Conservation (phyloP, 2,329 filamentous ascomycete genomes). For the Claviceps arundinis region DNA sequence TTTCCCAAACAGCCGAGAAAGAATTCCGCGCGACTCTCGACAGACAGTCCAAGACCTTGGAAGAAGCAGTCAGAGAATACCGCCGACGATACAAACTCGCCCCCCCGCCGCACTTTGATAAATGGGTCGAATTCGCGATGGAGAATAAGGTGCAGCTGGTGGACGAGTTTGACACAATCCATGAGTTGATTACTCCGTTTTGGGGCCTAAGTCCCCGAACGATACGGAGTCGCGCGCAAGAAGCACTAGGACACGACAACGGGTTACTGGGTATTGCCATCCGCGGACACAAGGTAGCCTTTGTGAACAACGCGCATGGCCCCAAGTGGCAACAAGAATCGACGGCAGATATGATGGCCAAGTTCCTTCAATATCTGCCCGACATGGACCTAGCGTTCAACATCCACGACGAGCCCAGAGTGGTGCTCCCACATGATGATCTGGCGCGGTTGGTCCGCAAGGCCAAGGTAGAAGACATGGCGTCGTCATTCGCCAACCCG, state of each 20-base stretch:
- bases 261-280: constrained; percentile 67
- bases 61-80: constrained; percentile 73
- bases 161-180: constrained; percentile 85
- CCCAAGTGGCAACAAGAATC: constrained; percentile 76
- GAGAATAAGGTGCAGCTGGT: constrained; percentile 62
- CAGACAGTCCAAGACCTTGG: constrained; percentile 63
- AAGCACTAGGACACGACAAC: constrained; percentile 76
- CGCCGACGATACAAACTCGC: constrained; percentile 65
- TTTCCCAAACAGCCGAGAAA: not conserved
- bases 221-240: constrained; percentile 62
- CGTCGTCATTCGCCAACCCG: constrained; percentile 53
- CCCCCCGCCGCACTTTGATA: constrained; percentile 84
- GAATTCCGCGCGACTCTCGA: constrained; percentile 12
- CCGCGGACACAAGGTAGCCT: constrained; percentile 53
- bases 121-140: constrained; percentile 82
- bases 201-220: constrained; percentile 76
- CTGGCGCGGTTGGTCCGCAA: constrained; percentile 55
- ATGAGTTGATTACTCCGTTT: constrained; percentile 73
- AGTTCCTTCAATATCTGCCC: constrained; percentile 68
- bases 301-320: constrained; percentile 59
- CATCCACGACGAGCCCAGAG: constrained; percentile 83
- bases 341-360: constrained; percentile 66
- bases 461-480: constrained; percentile 53
- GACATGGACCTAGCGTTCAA: constrained; percentile 98
- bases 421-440: constrained; percentile 75